Evolutionary conservation across 1,139 yeast genomes (phyloP).

Genomic region (Kazachstania sp.): DNA sequence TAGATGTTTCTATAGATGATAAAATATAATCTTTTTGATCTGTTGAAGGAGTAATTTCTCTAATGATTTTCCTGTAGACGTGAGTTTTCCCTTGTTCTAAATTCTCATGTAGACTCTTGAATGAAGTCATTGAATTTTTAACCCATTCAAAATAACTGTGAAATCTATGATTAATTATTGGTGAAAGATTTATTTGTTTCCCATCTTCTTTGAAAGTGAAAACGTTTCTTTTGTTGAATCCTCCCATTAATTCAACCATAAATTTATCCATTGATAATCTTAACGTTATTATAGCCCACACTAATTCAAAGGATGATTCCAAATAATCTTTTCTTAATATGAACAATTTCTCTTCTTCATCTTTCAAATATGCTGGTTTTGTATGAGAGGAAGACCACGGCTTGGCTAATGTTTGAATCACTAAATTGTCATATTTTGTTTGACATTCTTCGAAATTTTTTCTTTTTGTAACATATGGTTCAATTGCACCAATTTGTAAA

Average conservation of each 20-base stretch:
- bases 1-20: conserved; percentile 36
- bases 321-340: conserved; percentile 50
- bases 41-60: conserved; percentile 51
- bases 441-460: conserved; percentile 56
- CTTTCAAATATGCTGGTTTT: conserved; percentile 5
- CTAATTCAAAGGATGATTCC: conserved; percentile 54
- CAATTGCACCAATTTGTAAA: conserved; percentile 36
- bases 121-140: conserved; percentile 30
- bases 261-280: conserved; percentile 46
- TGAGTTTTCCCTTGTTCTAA: conserved; percentile 51
- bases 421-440: conserved; percentile 54
- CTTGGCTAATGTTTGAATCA: conserved; percentile 47
- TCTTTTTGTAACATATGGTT: conserved; percentile 46
- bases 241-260: conserved; percentile 40
- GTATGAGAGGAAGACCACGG: conserved; percentile 37
- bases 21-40: conserved; percentile 51
- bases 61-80: conserved; percentile 52
- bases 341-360: conserved; percentile 59
- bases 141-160: conserved; percentile 33
- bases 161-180: conserved; percentile 26
- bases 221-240: conserved; percentile 17
- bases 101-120: conserved; percentile 40
- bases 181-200: conserved; percentile 15
- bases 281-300: conserved; percentile 45
- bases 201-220: conserved; percentile 20